These are phyloP conservation scores for Dothideomycetes sp. DNA, from an alignment of 2,329 filamentous ascomycete species.

Conservation along the genomic window DNA sequence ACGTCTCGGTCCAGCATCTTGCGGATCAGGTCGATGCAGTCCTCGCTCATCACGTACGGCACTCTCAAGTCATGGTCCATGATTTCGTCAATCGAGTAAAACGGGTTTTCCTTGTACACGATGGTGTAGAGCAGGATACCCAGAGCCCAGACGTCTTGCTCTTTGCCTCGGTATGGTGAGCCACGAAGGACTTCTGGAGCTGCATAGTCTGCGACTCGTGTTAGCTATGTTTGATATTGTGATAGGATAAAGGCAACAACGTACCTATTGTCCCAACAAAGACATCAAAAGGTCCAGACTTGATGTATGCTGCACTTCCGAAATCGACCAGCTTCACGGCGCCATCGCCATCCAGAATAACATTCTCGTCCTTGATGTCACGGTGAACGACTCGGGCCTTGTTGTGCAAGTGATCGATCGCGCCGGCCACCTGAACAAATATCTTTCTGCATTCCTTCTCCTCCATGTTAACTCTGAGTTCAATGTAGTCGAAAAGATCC, in stretches of 20 bases:
- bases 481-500: constrained; percentile 98
- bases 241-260: constrained; percentile 17
- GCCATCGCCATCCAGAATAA: constrained; percentile 88
- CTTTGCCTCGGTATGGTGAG: constrained; percentile 83
- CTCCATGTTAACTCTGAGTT: constrained; percentile 91
- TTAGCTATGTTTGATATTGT: too few species aligned
- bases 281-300: constrained; percentile 95
- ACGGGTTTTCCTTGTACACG: constrained; percentile 98
- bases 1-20: constrained; percentile 91
- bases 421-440: constrained; percentile 83
- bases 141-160: constrained; percentile 96
- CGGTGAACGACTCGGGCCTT: constrained; percentile 88
- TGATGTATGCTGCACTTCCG: constrained; percentile 95
- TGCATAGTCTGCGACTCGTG: constrained; percentile 63
- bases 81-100: constrained; percentile 98
- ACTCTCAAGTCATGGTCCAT: constrained; percentile 93
- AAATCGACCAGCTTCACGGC: constrained; percentile 97
- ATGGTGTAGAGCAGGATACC: constrained; percentile 97
- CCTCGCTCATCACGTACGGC: constrained; percentile 78
- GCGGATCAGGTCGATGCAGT: constrained; percentile 83
- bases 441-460: constrained; percentile 90
- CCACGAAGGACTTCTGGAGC: constrained; percentile 95
- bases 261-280: constrained; percentile 97
- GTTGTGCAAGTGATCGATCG: constrained; percentile 82
- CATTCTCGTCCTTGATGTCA: constrained; percentile 98